A percentile compares a stretch with the other conserved stretches of the same genome.
Evolutionary conservation across 495 filamentous ascomycete species (phyloP).

Genomic region (Xylaria acuta): DNA sequence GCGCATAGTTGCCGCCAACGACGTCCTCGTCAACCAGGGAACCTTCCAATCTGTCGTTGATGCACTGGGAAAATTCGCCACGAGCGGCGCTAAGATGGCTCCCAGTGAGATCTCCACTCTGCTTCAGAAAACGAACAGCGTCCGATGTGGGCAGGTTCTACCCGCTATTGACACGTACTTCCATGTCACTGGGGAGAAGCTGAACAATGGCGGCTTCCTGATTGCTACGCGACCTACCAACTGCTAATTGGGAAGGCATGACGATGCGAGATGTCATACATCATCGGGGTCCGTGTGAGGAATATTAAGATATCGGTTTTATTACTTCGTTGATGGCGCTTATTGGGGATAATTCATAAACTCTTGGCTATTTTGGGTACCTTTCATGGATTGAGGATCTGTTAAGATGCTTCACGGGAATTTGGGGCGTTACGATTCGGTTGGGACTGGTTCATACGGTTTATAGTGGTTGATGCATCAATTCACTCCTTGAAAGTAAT

Average conservation of each 20-base stretch:
- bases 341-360: not conserved
- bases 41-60: conserved; percentile 35
- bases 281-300: not conserved
- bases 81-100: conserved; percentile 25
- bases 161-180: conserved; percentile 35
- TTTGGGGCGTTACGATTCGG: not conserved
- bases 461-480: not conserved
- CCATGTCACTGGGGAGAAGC: conserved; percentile 27
- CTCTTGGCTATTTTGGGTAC: not conserved
- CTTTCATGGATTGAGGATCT: not conserved
- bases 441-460: not conserved
- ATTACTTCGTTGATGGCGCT: not conserved
- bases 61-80: conserved; percentile 24
- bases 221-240: conserved; percentile 18
- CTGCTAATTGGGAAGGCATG: not conserved
- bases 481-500: not conserved
- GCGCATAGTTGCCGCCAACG: conserved; percentile 26
- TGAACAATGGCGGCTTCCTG: conserved; percentile 5
- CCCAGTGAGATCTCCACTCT: conserved; percentile 19
- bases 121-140: conserved; percentile 21
- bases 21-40: conserved; percentile 29
- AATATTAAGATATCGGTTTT: not conserved
- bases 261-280: not conserved
- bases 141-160: conserved; percentile 33
- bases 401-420: not conserved